A percentile compares a stretch with the other conserved stretches of the same genome.
Evolutionary conservation across 1,284 basidiomycete species (phyloP).

Genomic region (Ceratobasidium sp.): DNA sequence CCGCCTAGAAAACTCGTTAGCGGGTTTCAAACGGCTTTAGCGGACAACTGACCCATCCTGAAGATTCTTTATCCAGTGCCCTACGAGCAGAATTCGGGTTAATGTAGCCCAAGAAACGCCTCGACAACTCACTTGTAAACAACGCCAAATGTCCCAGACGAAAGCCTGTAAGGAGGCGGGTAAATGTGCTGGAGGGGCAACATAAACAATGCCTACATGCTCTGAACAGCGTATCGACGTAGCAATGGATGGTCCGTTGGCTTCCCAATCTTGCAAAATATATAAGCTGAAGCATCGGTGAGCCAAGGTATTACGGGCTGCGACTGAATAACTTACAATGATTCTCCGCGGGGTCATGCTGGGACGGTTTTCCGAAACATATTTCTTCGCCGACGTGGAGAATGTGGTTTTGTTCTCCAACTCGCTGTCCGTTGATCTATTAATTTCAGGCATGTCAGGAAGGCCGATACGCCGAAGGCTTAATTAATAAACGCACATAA

Average conservation of each 20-base stretch:
- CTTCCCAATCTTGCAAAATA: constrained; percentile 40
- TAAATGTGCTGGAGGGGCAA: background rate
- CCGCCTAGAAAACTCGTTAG: constrained; percentile 8
- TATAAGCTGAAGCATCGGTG: constrained; percentile 7
- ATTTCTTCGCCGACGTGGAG: constrained; percentile 43
- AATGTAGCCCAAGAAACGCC: no score
- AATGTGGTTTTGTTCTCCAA: constrained; percentile 39
- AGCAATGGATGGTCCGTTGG: constrained; percentile 41
- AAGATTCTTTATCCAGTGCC: constrained; percentile 38
- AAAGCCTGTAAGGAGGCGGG: constrained; percentile 16
- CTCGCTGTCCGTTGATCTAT: constrained; percentile 43
- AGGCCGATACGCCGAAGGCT: background rate
- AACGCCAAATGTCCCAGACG: constrained; percentile 41
- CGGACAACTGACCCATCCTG: constrained; percentile 21
- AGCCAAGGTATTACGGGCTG: no score
- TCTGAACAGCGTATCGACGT: constrained; percentile 38
- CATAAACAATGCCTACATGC: constrained; percentile 12
- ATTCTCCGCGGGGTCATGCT: constrained; percentile 40
- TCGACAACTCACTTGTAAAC: constrained; percentile 37
- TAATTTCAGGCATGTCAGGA: background rate
- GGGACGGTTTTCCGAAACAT: constrained; percentile 44
- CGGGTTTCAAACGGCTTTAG: background rate
- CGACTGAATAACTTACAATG: constrained; percentile 15
- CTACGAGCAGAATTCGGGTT: background rate
- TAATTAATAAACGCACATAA: constrained; percentile 13